A percentile compares a stretch with the other conserved stretches of the same genome.
phyloP scores from a whole-genome alignment of 192 early-diverging fungal genomes.

The Linderina pennispora region DNA sequence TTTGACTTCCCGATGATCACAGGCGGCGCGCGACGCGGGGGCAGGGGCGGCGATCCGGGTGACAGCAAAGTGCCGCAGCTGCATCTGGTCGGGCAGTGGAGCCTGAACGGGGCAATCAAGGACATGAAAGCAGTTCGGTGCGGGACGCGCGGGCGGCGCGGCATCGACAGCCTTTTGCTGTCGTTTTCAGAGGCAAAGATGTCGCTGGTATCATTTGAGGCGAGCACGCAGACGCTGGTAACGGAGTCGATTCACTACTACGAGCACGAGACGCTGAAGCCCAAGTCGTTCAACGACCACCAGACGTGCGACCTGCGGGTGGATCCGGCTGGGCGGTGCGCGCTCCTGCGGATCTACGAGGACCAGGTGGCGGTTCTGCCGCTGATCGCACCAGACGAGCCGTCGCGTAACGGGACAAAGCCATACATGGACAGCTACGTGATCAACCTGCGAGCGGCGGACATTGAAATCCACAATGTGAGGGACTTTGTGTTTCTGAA shows the following conservation, averaged over 20 bases:
- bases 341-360: slow-evolving; percentile 79
- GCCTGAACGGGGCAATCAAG: slow-evolving; percentile 37
- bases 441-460: slow-evolving; percentile 54
- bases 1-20: slow-evolving; percentile 37
- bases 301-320: slow-evolving; percentile 47
- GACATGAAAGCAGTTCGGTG: slow-evolving; percentile 27
- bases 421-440: slow-evolving; percentile 71
- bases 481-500: slow-evolving; percentile 87
- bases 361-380: slow-evolving; percentile 89
- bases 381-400: slow-evolving; percentile 64
- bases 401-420: slow-evolving; percentile 8
- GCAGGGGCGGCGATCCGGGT: neutral
- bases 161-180: slow-evolving; percentile 31
- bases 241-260: slow-evolving; percentile 98
- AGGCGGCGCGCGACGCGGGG: slow-evolving; percentile 8
- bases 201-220: slow-evolving; percentile 84
- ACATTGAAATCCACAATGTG: slow-evolving; percentile 64
- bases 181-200: slow-evolving; percentile 62
- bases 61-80: slow-evolving; percentile 33
- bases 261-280: slow-evolving; percentile 85
- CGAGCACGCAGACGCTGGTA: slow-evolving; percentile 62
- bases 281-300: slow-evolving; percentile 46
- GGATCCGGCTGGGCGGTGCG: slow-evolving; percentile 87
- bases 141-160: slow-evolving; percentile 2
- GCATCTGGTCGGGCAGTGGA: slow-evolving; percentile 34